Conservation (phyloP, 1,139 yeast species). For the Yamadazyma mexicana region DNA sequence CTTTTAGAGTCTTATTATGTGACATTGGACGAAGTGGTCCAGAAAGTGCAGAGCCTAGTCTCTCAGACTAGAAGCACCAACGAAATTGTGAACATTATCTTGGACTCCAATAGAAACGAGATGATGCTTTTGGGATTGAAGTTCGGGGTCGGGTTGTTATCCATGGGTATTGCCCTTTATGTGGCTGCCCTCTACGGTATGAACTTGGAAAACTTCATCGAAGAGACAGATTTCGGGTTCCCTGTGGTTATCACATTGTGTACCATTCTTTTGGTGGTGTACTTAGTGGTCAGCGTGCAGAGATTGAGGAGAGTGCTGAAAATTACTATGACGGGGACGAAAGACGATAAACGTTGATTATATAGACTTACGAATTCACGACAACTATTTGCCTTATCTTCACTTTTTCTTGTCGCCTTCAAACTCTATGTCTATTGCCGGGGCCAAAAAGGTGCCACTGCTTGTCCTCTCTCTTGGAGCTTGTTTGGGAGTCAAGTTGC, state of each 20-base stretch:
- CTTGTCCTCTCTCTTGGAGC: slow-evolving; percentile 18
- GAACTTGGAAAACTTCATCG: slow-evolving; percentile 89
- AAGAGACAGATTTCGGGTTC: slow-evolving; percentile 61
- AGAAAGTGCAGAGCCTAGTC: slow-evolving; percentile 40
- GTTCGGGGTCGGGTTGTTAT: slow-evolving; percentile 41
- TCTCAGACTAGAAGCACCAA: slow-evolving; percentile 48
- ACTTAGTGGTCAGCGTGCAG: slow-evolving; percentile 29
- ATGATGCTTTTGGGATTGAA: slow-evolving; percentile 47
- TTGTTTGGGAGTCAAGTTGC: neutral
- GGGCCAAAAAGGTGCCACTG: slow-evolving; percentile 27
- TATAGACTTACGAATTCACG: neutral
- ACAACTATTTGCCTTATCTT: too few relatives aligned
- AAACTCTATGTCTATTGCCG: slow-evolving; percentile 33
- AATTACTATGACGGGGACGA: slow-evolving; percentile 40
- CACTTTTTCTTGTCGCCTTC: too few relatives aligned
- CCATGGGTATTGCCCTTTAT: slow-evolving; percentile 41
- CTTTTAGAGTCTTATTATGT: slow-evolving; percentile 45
- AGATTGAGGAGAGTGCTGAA: slow-evolving; percentile 36
- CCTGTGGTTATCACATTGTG: slow-evolving; percentile 33
- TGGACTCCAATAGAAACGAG: slow-evolving; percentile 49
- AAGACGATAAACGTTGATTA: slow-evolving; percentile 6
- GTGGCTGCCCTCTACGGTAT: slow-evolving; percentile 51
- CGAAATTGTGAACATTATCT: slow-evolving; percentile 45
- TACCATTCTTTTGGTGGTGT: slow-evolving; percentile 23
- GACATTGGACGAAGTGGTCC: slow-evolving; percentile 47